Evolutionary conservation across 2,329 filamentous ascomycete species (phyloP).

Genomic region (Orbilia quercus): DNA sequence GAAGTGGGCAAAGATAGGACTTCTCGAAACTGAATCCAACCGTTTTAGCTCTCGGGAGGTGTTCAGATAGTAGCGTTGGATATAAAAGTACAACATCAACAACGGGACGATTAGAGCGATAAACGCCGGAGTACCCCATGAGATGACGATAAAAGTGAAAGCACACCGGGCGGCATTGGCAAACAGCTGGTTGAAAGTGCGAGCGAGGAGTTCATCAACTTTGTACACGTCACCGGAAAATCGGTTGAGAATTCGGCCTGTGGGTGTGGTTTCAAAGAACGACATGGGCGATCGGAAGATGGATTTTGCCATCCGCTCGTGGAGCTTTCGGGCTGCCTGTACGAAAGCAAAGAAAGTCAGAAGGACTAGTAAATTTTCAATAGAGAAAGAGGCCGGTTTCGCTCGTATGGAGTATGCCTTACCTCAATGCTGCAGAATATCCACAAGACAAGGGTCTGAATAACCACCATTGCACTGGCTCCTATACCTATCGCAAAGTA

Average conservation of each 20-base stretch:
- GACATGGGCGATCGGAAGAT: constrained; percentile 99
- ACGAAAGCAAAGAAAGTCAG: constrained; percentile 58
- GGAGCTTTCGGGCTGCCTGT: constrained; percentile 90
- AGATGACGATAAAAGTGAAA: constrained; percentile 90
- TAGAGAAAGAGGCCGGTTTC: neutral
- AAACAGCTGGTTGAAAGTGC: constrained; percentile 97
- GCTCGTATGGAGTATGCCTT: constrained; percentile 55
- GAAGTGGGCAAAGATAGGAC: constrained; percentile 97
- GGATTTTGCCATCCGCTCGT: constrained; percentile 95
- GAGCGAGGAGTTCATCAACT: constrained; percentile 85
- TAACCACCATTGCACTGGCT: constrained; percentile 81
- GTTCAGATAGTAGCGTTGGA: constrained; percentile 95
- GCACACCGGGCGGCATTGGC: constrained; percentile 77
- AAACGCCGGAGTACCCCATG: constrained; percentile 82
- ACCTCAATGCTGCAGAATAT: constrained; percentile 99
- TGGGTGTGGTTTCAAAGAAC: constrained; percentile 97
- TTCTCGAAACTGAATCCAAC: constrained; percentile 92
- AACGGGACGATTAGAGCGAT: constrained; percentile 83
- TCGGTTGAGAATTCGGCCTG: constrained; percentile 93
- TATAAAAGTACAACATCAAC: constrained; percentile 83
- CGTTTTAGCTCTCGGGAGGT: constrained; percentile 97
- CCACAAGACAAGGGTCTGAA: constrained; percentile 95
- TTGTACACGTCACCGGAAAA: constrained; percentile 85
- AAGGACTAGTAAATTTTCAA: constrained; percentile 20
- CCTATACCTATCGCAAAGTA: constrained; percentile 96